phyloP scores from a whole-genome alignment of 345 rosid species.

The Citrus australasica region DNA sequence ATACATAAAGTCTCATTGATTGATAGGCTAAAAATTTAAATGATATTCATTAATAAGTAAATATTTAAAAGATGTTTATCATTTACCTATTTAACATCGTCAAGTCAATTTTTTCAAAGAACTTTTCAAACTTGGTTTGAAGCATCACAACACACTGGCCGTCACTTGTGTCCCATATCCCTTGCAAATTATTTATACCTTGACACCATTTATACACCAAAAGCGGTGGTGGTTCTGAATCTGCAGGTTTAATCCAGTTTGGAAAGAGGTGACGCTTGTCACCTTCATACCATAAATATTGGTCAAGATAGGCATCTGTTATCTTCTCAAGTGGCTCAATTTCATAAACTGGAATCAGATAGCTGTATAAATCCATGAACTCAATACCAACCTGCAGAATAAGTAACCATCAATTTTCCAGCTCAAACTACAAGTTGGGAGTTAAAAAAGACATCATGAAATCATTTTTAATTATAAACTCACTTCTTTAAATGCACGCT shows the following conservation, averaged over 20 bases:
- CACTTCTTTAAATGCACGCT: conserved; percentile 98
- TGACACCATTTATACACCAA: conserved; percentile 99
- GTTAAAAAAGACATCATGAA: not conserved
- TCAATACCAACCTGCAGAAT: conserved; percentile 91
- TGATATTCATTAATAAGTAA: conserved; percentile 27
- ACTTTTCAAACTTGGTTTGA: conserved; percentile 97
- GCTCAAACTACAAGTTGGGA: not conserved
- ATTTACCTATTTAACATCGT: conserved; percentile 92
- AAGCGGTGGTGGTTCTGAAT: conserved; percentile 99
- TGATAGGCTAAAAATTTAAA: conserved; percentile 12
- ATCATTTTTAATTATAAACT: conserved; percentile 15
- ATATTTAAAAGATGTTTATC: conserved; percentile 26
- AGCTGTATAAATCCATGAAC: conserved; percentile 98
- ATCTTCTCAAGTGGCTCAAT: conserved; percentile 98
- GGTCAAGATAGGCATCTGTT: conserved; percentile 99
- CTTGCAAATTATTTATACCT: conserved; percentile 96
- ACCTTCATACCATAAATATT: conserved; percentile 99
- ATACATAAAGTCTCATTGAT: not conserved
- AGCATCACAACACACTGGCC: conserved; percentile 99
- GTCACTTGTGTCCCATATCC: conserved; percentile 97
- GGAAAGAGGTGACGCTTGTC: conserved; percentile 99
- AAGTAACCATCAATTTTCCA: not conserved
- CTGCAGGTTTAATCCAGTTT: conserved; percentile 99
- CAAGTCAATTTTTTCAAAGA: conserved; percentile 98
- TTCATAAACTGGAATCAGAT: conserved; percentile 98